Evolutionary conservation across 495 filamentous ascomycete species (phyloP).

Genomic region (Penicillium parvum): DNA sequence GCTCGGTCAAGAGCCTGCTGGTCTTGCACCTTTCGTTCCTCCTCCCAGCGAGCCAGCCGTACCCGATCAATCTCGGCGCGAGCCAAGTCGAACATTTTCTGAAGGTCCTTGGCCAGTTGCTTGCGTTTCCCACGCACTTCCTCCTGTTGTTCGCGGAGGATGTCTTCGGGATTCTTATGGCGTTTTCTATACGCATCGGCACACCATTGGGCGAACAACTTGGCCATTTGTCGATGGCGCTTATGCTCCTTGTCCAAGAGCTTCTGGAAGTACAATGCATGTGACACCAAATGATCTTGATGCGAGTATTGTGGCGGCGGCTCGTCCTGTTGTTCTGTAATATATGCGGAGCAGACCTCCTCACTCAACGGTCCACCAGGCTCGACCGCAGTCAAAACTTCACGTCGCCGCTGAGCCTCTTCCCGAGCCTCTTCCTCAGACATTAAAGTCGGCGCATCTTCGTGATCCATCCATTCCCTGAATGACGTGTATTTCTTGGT

Average conservation of each 20-base stretch:
- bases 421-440: slow-evolving; percentile 53
- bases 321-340: slow-evolving; percentile 69
- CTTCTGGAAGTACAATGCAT: slow-evolving; percentile 74
- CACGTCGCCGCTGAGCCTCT: slow-evolving; percentile 48
- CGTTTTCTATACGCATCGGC: slow-evolving; percentile 45
- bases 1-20: slow-evolving; percentile 80
- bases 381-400: slow-evolving; percentile 64
- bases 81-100: slow-evolving; percentile 75
- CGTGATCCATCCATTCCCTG: slow-evolving; percentile 52
- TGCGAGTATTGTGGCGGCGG: slow-evolving; percentile 77
- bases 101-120: slow-evolving; percentile 63
- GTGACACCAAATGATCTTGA: slow-evolving; percentile 75
- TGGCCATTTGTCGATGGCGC: slow-evolving; percentile 55
- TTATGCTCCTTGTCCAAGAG: slow-evolving; percentile 72
- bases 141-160: slow-evolving; percentile 46
- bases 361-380: slow-evolving; percentile 70
- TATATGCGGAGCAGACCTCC: slow-evolving; percentile 67
- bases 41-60: slow-evolving; percentile 74
- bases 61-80: slow-evolving; percentile 67
- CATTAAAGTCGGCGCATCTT: slow-evolving; percentile 32
- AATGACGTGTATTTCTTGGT: slow-evolving; percentile 48
- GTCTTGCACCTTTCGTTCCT: slow-evolving; percentile 74
- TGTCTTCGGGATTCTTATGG: slow-evolving; percentile 42
- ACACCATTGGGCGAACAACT: slow-evolving; percentile 42
- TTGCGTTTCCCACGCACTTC: slow-evolving; percentile 57